Evolutionary conservation across 148 eudicot species (phyloP).

Genomic region (Vaccinium corymbosum): DNA sequence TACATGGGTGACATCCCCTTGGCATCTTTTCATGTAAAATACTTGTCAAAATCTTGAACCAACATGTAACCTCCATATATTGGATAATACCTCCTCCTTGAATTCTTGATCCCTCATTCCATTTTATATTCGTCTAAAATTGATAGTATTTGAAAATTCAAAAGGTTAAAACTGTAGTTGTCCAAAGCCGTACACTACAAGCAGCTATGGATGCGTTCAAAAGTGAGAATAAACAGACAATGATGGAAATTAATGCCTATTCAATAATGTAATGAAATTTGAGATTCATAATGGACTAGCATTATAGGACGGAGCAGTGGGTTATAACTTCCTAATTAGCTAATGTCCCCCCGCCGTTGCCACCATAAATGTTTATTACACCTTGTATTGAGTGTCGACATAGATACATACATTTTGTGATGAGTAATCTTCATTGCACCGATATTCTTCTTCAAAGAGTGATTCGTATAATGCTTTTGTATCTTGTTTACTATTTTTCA

Average conservation of each 20-base stretch:
- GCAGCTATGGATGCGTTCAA: neutral
- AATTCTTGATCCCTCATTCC: neutral
- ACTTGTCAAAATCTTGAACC: neutral
- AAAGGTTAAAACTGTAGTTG: neutral
- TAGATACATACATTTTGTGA: neutral
- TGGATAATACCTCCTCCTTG: neutral
- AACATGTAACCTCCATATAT: neutral
- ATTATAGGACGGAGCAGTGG: neutral
- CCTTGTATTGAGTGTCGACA: neutral
- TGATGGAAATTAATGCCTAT: neutral
- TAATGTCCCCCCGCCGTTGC: no score
- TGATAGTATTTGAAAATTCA: neutral
- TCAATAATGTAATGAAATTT: neutral
- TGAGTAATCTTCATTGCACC: neutral
- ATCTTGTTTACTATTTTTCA: slow-evolving; percentile 32
- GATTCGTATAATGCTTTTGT: neutral
- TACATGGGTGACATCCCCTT: neutral
- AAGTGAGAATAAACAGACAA: neutral
- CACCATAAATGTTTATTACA: neutral
- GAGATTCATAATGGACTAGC: neutral
- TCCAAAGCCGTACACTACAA: neutral
- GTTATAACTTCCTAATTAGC: neutral
- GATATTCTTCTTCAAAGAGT: neutral
- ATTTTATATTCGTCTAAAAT: neutral
- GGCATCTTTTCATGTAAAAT: neutral